Evolutionary conservation across 179 eudicot genomes (phyloP).

Genomic region (Drosera spatulata): DNA sequence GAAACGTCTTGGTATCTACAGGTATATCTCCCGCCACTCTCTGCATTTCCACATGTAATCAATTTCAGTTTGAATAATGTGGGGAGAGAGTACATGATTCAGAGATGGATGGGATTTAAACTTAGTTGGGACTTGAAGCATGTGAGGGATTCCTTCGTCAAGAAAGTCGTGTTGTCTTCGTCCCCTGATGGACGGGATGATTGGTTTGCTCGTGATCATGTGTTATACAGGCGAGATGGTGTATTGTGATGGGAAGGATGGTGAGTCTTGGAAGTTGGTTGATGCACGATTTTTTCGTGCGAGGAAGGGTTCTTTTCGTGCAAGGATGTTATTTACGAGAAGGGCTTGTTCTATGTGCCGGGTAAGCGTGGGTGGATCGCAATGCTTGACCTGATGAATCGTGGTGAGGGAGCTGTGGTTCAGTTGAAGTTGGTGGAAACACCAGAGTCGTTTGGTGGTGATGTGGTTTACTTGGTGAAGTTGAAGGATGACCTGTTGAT

Average conservation of each 20-base stretch:
- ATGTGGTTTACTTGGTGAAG: slow-evolving; percentile 50
- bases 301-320: slow-evolving; percentile 47
- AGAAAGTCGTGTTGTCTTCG: slow-evolving; percentile 38
- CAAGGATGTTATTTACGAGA: too few relatives aligned
- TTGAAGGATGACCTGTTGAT: slow-evolving; percentile 23
- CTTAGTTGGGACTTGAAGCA: slow-evolving; percentile 19
- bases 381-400: slow-evolving; percentile 23
- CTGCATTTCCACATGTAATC: slow-evolving; percentile 38
- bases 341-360: slow-evolving; percentile 46
- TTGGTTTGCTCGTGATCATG: slow-evolving; percentile 26
- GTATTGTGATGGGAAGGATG: slow-evolving; percentile 28
- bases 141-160: slow-evolving; percentile 43
- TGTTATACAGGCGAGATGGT: slow-evolving; percentile 33
- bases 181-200: slow-evolving; percentile 14
- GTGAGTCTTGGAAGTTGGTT: slow-evolving; percentile 35
- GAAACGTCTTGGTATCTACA: too few relatives aligned
- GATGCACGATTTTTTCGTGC: slow-evolving; percentile 18
- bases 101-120: slow-evolving; percentile 4
- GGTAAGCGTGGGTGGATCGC: slow-evolving; percentile 38
- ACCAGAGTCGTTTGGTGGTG: slow-evolving; percentile 22
- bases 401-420: slow-evolving; percentile 10
- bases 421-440: slow-evolving; percentile 9
- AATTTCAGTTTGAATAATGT: slow-evolving; percentile 20
- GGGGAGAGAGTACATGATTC: slow-evolving; percentile 40
- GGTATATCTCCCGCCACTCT: slow-evolving; percentile 31